Evolutionary conservation across 257 asterid genomes (phyloP), one percentile per base, ranked within the genome.

Genomic region (Fraxinus pennsylvanica): DNA sequence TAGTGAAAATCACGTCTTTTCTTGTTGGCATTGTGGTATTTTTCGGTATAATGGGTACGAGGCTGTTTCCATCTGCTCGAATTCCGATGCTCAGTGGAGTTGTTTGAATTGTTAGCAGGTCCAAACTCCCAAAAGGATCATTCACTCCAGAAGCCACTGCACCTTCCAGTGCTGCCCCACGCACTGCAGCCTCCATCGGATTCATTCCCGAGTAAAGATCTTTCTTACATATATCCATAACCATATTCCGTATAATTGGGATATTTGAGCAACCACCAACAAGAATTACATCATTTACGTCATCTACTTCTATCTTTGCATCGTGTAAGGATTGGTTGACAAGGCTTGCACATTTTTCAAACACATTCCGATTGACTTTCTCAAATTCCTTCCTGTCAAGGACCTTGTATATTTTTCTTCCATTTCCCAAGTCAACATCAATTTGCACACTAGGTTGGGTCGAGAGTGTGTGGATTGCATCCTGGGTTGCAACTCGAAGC

Each of bases 131-230:
- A 21, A 88, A 90, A 10, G 97, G 93, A 61, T 93, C 97, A 8
- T 82, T 89, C 8, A 88, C 83, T 74, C 97, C 97, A 1, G 95
- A 90, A 33, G 97, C 93, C 25, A 91, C 88, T 0, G 97, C 98
- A 1, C 97, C 98, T 86, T 91, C 97, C 66, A 93, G 78, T 4
- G 97, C 97, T 10, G 98, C 98, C 71, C 98, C 98, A 32, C 33
- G 33, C 33, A 32, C 33, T 32, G 1, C 90, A 83, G 33, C 33
- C 33, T 32, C 33, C 25, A 93, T 25, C 0, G 88, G 92, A 80
- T 90, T 77, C 84, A 91, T 89, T n/a, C 87, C 91, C 0, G 33
- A 29, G 82, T 90, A 88, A 1, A 82, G 10, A 9, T 89, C 90
- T 45, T 66, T 86, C 71, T 78, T 82, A 78, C 91, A 91, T 14